These are phyloP conservation scores for Panicum miliaceum DNA, from an alignment of 176 grass and related monocot species.

Conservation along the genomic window DNA sequence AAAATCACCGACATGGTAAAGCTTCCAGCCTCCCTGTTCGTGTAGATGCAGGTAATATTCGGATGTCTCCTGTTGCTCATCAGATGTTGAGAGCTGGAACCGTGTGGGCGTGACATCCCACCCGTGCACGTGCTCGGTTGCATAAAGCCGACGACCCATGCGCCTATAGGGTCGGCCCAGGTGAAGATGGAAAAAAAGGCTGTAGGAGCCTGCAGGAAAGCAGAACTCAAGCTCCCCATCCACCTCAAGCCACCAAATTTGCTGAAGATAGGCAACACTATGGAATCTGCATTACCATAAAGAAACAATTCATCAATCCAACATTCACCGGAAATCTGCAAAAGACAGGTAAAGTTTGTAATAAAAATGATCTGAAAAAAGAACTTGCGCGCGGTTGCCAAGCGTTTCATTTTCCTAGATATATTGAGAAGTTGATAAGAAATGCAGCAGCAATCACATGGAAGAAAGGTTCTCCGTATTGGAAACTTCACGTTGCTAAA, in stretches of 20 bases:
- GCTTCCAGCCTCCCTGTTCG: conserved; percentile 73
- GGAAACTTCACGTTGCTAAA: neutral
- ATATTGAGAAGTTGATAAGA: neutral
- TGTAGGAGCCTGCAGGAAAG: conserved; percentile 83
- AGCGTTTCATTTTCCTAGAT: neutral
- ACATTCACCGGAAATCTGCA: conserved; percentile 24
- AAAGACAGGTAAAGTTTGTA: conserved; percentile 4
- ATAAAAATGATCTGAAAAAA: neutral
- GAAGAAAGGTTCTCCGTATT: conserved; percentile 15
- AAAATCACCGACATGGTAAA: conserved; percentile 93
- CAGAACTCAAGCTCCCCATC: conserved; percentile 84
- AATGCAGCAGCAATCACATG: conserved; percentile 16
- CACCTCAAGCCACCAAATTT: conserved; percentile 99
- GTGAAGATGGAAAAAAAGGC: conserved; percentile 84
- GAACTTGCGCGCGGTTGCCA: neutral
- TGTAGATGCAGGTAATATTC: conserved; percentile 75
- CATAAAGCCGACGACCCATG: conserved; percentile 77
- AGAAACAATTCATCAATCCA: conserved; percentile 38
- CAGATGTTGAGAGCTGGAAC: conserved; percentile 79
- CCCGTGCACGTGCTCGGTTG: conserved; percentile 75
- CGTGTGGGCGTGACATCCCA: conserved; percentile 88
- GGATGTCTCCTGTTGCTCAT: conserved; percentile 68
- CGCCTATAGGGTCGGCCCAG: conserved; percentile 69
- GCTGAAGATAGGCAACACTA: conserved; percentile 89
- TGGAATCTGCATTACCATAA: conserved; percentile 71